phyloP scores from a whole-genome alignment of 2,329 filamentous ascomycete species.

The Monosporascus sp. region DNA sequence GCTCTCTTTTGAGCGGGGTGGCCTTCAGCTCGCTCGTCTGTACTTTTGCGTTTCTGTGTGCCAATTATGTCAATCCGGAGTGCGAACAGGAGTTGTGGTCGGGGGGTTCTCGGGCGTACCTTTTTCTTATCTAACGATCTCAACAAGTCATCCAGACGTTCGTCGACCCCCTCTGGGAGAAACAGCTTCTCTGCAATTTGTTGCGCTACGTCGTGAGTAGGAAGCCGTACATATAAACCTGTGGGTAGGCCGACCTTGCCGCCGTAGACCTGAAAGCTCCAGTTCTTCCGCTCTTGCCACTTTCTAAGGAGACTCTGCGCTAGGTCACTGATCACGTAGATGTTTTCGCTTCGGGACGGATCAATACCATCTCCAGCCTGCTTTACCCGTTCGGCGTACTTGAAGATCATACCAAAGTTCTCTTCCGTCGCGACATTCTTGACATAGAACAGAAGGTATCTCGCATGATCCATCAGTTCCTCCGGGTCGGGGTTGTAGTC shows the following conservation, averaged over 20 bases:
- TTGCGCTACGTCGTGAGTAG: slow-evolving; percentile 73
- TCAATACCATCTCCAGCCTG: slow-evolving; percentile 77
- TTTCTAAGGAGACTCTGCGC: slow-evolving; percentile 76
- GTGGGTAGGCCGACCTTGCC: slow-evolving; percentile 76
- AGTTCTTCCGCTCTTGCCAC: slow-evolving; percentile 81
- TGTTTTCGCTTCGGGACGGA: slow-evolving; percentile 60
- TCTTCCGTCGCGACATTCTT: slow-evolving; percentile 76
- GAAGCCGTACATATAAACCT: slow-evolving; percentile 70
- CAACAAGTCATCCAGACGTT: slow-evolving; percentile 66
- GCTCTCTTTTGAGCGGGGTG: slow-evolving; percentile 38
- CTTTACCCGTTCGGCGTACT: slow-evolving; percentile 90
- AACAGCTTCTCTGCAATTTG: slow-evolving; percentile 83
- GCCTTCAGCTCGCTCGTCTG: slow-evolving; percentile 45
- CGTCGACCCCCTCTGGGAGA: slow-evolving; percentile 70
- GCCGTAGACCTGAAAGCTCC: slow-evolving; percentile 79
- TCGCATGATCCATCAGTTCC: slow-evolving; percentile 75
- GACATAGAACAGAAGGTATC: slow-evolving; percentile 88
- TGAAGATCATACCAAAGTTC: slow-evolving; percentile 84
- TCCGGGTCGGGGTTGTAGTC: slow-evolving; percentile 68
- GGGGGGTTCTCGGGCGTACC: slow-evolving; percentile 32
- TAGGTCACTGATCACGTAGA: slow-evolving; percentile 86
- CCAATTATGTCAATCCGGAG: slow-evolving; percentile 20
- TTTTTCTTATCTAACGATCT: slow-evolving; percentile 68
- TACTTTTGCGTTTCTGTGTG: slow-evolving; percentile 52
- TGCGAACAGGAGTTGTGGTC: neutral